A percentile compares a stretch with the other conserved stretches of the same genome.
Evolutionary conservation across 1,284 basidiomycete species (phyloP).

Genomic region (Tilletiopsis washingtonensis): DNA sequence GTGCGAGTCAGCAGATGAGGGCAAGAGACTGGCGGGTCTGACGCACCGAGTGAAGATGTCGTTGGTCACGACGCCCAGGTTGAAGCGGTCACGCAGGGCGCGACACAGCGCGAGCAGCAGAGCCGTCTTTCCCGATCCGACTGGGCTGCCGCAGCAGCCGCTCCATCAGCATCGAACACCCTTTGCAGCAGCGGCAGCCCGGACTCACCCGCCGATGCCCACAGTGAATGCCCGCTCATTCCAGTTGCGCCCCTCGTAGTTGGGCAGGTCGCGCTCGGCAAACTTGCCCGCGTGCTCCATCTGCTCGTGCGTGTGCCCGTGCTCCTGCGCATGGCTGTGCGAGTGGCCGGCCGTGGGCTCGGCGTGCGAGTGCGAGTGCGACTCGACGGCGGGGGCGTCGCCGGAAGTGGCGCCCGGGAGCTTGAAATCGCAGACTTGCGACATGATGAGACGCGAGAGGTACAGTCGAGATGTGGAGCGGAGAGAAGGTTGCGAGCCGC

Average conservation of each 20-base stretch:
- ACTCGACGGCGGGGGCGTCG: not conserved
- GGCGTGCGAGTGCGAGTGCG: conserved; percentile 12
- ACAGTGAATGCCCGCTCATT: conserved; percentile 90
- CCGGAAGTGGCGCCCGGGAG: not conserved
- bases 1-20: not conserved
- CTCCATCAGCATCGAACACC: conserved; percentile 1
- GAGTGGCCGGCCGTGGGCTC: conserved; percentile 13
- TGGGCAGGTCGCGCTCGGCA: conserved; percentile 81
- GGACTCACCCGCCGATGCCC: conserved; percentile 6
- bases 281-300: conserved; percentile 64
- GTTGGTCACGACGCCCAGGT: conserved; percentile 63
- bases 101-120: conserved; percentile 86
- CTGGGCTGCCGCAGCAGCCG: conserved; percentile 50
- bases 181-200: not conserved
- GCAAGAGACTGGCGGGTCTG: not conserved
- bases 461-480: too few species aligned
- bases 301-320: conserved; percentile 41
- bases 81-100: conserved; percentile 70
- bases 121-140: conserved; percentile 96
- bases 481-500: too few species aligned
- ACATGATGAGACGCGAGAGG: not conserved
- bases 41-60: conserved; percentile 29
- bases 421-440: conserved; percentile 6
- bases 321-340: conserved; percentile 28
- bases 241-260: conserved; percentile 76